Percentiles rank a stretch among this genome's conserved stretches.
phyloP scores from a whole-genome alignment of 805 yeast genomes.

The Ogataea haglerorum region DNA sequence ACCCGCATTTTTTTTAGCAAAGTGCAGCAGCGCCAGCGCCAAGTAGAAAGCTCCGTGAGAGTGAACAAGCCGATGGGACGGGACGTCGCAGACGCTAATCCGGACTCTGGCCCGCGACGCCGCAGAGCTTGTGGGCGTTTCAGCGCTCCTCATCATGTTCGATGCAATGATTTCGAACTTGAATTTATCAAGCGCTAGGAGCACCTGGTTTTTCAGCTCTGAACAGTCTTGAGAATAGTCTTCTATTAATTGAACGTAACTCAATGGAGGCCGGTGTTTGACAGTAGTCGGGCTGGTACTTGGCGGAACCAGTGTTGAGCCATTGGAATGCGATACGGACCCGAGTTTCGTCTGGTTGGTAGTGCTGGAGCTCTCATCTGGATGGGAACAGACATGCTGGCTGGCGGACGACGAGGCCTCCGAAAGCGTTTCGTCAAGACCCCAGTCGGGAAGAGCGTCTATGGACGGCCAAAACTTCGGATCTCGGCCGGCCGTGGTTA shows the following conservation, averaged over 20 bases:
- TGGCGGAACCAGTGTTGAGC: not conserved
- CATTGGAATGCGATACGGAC: not conserved
- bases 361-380: slow-evolving; percentile 8
- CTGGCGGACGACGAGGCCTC: slow-evolving; percentile 1
- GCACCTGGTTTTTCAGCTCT: not conserved
- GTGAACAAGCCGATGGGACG: slow-evolving; percentile 22
- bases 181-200: slow-evolving; percentile 21
- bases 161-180: slow-evolving; percentile 29
- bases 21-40: slow-evolving; percentile 17
- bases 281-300: not conserved
- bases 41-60: slow-evolving; percentile 18
- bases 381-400: not conserved
- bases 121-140: not conserved
- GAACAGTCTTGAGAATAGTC: slow-evolving; percentile 4
- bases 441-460: slow-evolving; percentile 22
- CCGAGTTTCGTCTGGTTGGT: slow-evolving; percentile 1
- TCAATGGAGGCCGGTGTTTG: not conserved
- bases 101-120: too few species aligned
- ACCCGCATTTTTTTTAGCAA: slow-evolving; percentile 9
- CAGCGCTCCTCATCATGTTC: slow-evolving; percentile 17
- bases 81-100: slow-evolving; percentile 13
- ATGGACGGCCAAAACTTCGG: slow-evolving; percentile 1
- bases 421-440: slow-evolving; percentile 19
- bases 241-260: slow-evolving; percentile 3
- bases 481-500: slow-evolving; percentile 3